A percentile compares a stretch with the other conserved stretches of the same genome.
phyloP scores from a whole-genome alignment of 1,284 basidiomycete genomes.

The Ganoderma lucidum region DNA sequence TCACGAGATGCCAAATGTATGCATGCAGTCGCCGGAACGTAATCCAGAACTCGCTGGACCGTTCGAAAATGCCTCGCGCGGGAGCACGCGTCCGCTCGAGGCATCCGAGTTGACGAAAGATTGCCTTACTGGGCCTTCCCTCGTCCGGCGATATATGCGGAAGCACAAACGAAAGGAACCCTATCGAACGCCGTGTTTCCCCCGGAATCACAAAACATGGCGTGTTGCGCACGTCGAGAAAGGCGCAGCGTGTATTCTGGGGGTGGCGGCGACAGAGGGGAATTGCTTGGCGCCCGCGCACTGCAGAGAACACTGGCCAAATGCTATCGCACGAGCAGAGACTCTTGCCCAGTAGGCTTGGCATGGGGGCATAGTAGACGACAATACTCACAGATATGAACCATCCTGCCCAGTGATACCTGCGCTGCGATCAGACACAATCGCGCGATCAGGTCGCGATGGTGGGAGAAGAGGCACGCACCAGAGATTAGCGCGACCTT shows the following conservation, averaged over 20 bases:
- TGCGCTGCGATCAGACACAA: constrained; percentile 40
- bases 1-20: background rate
- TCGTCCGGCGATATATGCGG: background rate
- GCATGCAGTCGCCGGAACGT: background rate
- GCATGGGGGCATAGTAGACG: background rate
- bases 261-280: background rate
- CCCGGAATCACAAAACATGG: background rate
- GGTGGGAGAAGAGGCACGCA: constrained; percentile 43
- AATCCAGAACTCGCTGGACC: background rate
- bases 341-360: background rate
- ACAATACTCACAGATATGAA: constrained; percentile 76
- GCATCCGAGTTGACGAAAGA: background rate
- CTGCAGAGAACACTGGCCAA: background rate
- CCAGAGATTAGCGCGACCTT: constrained; percentile 92
- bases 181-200: background rate
- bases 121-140: background rate
- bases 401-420: constrained; percentile 95
- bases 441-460: background rate
- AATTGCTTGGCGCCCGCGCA: background rate
- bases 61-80: background rate
- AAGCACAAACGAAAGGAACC: background rate
- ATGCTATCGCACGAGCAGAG: background rate
- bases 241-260: background rate
- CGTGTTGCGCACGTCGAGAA: background rate
- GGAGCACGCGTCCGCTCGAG: background rate